Base-by-base conservation (phyloP, 2,329 filamentous ascomycete species). In the Penicillium sp. region DNA sequence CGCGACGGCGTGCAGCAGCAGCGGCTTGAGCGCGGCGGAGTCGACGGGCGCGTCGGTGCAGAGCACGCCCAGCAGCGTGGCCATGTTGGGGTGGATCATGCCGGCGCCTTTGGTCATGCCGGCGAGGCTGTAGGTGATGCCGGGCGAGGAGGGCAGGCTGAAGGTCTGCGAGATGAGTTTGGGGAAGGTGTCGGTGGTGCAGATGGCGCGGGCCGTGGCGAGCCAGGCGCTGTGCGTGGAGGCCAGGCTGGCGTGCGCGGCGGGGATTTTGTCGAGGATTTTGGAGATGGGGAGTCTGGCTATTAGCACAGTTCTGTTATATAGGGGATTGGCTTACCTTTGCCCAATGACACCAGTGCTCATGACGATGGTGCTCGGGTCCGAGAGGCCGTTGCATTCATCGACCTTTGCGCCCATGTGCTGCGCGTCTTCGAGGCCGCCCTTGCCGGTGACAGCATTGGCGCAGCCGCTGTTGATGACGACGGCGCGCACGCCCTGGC, bases 11-110 rank as follows among this genome's bases (percentile, higher is more conserved):
- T 85, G 79, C 58, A 81, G 84, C 46, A 97, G 86, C 14, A 94
- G 81, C 0, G 80, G 73, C 49, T 86, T 83, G 58, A 97, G 83
- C 9, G 88, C 81, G 0, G 74, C 69, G 3, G 89, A 80, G 0
- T 85, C 81, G 66, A 97, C 83, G 28, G 91, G 89, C 0, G 88
- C 93, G 66, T 99, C 94, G 14, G 94, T 99, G 67, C 90, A 91
- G 67, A 97, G 83, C 60, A 97, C 88, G 54, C 90, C 91, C 35
- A 99, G 85, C 33, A 97, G 83, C 0, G 94, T 99, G 28, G 91
- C 94, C 92, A 99, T 96, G 79, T 99, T 97, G 48, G 94, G 94
- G 70, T 97, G 92, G 72, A 99, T 96, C 94, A 99, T 99, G 68
- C 94, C 94, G 5, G 94, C 94, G 57, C 94, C 94, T 78, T 99